Conservation (phyloP, 257 asterid species). For the Osmanthus fragrans region DNA sequence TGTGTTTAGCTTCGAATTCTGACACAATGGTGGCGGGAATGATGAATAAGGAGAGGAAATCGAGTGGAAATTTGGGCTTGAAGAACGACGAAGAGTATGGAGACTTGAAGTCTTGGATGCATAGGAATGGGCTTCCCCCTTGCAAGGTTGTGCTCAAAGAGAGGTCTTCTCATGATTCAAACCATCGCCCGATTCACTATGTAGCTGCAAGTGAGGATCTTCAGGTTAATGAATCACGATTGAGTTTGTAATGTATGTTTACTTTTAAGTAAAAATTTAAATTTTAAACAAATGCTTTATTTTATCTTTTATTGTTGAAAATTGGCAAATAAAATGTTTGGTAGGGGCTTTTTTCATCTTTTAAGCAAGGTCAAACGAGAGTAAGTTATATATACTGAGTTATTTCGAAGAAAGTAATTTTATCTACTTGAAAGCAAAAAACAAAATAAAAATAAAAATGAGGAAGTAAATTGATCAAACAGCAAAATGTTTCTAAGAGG, state of each 20-base stretch:
- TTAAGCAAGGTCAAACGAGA: neutral
- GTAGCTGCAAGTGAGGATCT: constrained; percentile 95
- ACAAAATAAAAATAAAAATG: neutral
- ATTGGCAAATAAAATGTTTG: neutral
- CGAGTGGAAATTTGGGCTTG: constrained; percentile 39
- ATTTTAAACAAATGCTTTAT: neutral
- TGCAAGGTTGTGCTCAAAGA: constrained; percentile 80
- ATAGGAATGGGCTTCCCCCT: constrained; percentile 80
- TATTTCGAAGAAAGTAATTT: too few species aligned
- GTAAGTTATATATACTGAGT: too few species aligned
- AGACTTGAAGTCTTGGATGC: constrained; percentile 93
- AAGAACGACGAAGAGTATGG: constrained; percentile 42
- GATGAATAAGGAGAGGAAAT: constrained; percentile 28
- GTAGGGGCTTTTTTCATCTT: neutral
- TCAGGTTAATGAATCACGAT: constrained; percentile 47
- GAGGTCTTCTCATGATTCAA: constrained; percentile 63
- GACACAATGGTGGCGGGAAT: constrained; percentile 55
- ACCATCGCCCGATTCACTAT: constrained; percentile 73
- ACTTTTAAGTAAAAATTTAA: neutral
- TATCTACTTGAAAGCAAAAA: too few species aligned
- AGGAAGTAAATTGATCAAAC: neutral
- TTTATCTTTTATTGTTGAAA: neutral
- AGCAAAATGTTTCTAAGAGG: neutral
- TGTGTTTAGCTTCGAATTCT: constrained; percentile 56
- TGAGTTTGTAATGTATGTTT: neutral